These are phyloP conservation scores for Phytophthora hybrid DNA, from an alignment of 352 stramenopile species.

Conservation along the genomic window DNA sequence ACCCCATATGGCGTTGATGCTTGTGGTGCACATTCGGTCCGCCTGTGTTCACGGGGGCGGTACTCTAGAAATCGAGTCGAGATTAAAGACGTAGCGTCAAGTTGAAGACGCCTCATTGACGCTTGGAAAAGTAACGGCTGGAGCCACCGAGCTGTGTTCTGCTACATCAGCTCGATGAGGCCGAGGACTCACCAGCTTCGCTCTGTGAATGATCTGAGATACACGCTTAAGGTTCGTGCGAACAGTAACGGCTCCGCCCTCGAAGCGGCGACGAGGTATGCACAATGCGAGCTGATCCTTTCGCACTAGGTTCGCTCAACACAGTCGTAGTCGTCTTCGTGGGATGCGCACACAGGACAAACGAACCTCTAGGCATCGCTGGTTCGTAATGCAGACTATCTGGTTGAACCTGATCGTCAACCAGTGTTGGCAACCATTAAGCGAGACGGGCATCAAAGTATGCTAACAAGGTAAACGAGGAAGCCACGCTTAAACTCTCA, in stretches of 20 bases:
- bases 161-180: conserved; percentile 20
- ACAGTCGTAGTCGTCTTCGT: neutral
- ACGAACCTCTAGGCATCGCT: neutral
- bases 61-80: neutral
- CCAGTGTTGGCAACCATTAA: conserved; percentile 11
- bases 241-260: conserved; percentile 3
- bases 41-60: neutral
- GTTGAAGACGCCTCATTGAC: conserved; percentile 28
- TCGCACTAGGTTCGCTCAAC: neutral
- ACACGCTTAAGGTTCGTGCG: conserved; percentile 2
- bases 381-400: neutral
- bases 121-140: neutral
- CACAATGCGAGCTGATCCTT: conserved; percentile 30
- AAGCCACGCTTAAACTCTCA: conserved; percentile 2
- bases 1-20: conserved; percentile 4
- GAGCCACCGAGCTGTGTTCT: conserved; percentile 23
- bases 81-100: conserved; percentile 13
- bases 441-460: conserved; percentile 26
- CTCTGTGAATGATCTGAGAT: conserved; percentile 19
- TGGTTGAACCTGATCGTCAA: conserved; percentile 17
- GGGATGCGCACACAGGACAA: neutral
- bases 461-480: neutral
- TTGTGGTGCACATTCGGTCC: neutral
- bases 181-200: neutral
- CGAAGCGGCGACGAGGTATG: conserved; percentile 22